Base-by-base conservation (phyloP, 179 eudicot species). In the Spinacia oleracea region DNA sequence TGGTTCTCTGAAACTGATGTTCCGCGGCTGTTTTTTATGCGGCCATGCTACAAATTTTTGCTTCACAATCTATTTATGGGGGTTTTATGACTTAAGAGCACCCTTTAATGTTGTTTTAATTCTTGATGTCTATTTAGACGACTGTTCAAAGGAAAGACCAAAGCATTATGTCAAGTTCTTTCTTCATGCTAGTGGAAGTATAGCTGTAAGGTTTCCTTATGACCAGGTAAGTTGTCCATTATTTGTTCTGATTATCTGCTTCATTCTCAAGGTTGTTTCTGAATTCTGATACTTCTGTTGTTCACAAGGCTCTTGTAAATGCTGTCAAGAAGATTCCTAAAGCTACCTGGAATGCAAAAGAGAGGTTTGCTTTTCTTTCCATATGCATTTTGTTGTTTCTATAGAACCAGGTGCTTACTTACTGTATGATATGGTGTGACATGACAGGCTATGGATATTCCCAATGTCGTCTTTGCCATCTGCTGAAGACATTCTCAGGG, bases 281-380 rank as follows among this genome's bases (percentile, higher is more conserved):
- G 73, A 72, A 58, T 71, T 82, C 78, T 78, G 73, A 72, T 70
- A 67, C 14, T 29, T 51, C 34, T 38, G 27, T 55, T 63, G 31
- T 25, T 60, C 68, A 60, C 45, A 74, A 96, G 99, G 84, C 42
- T 71, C 86, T 94, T 82, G 83, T 96, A 71, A 92, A 82, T 83
- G 90, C 91, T 72, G 80, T 90, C 83, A 97, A 89, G 81, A 92
- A 86, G 78, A 88, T 94, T 77, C 91, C 96, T 23, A 91, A 89
- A 89, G 96, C 99, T 67, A 87, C 85, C 70, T 96, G 99, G 98
- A 86, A 92, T 85, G 88, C 88, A 70, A 91, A 86, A 87, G 99
- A 96, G 85, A 96, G 97, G 99, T 95, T 74, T 67, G 70, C 70
- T 74, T 62, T 72, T 43, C 51, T 74, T 40, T 71, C 20, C 64